These are phyloP conservation scores for Magnolia kwangsiensis DNA, from an alignment of 164 flowering plant species.

Conservation along the genomic window DNA sequence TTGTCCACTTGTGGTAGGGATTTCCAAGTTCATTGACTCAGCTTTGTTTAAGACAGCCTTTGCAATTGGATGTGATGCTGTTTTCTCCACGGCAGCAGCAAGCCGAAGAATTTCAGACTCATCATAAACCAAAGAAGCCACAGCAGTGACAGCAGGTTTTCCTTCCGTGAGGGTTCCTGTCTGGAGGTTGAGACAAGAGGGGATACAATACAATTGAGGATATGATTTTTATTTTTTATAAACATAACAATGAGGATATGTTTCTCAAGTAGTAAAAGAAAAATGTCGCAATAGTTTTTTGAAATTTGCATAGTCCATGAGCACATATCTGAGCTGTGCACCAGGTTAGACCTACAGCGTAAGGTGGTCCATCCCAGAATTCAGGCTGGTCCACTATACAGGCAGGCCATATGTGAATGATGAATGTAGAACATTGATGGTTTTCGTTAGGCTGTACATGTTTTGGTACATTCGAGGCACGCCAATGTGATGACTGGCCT, in stretches of 20 bases:
- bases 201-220: neutral
- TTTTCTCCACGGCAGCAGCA: conserved; percentile 97
- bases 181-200: conserved; percentile 36
- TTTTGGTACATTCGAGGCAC: neutral
- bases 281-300: neutral
- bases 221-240: neutral
- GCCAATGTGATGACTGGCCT: neutral
- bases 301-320: neutral
- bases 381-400: neutral
- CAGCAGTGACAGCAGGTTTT: conserved; percentile 76
- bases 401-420: neutral
- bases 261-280: neutral
- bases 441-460: too few relatives aligned
- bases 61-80: conserved; percentile 90
- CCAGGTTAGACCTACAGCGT: neutral
- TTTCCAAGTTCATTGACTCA: conserved; percentile 53
- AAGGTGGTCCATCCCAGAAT: neutral
- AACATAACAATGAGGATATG: too few relatives aligned
- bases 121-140: conserved; percentile 51
- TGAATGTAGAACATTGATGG: too few relatives aligned
- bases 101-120: conserved; percentile 68
- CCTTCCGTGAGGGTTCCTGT: conserved; percentile 98
- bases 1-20: conserved; percentile 78
- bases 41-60: conserved; percentile 77
- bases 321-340: neutral